Percentiles rank a stretch among this genome's conserved stretches.
These are phyloP conservation scores for Fusarium liriodendri DNA, from an alignment of 2,329 filamentous ascomycete species.

Conservation along the genomic window DNA sequence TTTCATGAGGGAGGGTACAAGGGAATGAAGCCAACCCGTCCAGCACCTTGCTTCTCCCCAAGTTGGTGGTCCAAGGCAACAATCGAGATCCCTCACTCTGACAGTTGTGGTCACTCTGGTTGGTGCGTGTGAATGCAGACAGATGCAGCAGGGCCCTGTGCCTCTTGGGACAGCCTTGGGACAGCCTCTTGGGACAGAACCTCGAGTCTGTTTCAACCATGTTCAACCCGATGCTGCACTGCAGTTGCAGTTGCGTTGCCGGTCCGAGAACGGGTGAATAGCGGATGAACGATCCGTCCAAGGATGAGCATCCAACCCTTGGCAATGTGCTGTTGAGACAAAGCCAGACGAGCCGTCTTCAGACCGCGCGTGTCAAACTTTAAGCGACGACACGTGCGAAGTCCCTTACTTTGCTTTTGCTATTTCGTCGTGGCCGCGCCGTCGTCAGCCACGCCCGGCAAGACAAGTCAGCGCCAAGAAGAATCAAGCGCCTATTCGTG, in stretches of 20 bases:
- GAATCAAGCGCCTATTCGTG: background rate
- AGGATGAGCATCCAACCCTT: conserved; percentile 15
- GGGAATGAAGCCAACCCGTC: conserved; percentile 32
- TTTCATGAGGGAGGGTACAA: conserved; percentile 33
- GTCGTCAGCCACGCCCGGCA: conserved; percentile 35
- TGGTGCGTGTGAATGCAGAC: conserved; percentile 21
- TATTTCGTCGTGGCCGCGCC: conserved; percentile 28
- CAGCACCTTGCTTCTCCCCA: conserved; percentile 33
- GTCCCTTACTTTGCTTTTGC: conserved; percentile 37
- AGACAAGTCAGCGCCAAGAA: conserved; percentile 30
- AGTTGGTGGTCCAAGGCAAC: conserved; percentile 24
- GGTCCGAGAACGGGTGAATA: conserved; percentile 13
- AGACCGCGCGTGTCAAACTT: conserved; percentile 40
- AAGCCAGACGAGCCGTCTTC: conserved; percentile 25
- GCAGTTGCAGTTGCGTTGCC: background rate
- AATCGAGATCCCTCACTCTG: conserved; percentile 30
- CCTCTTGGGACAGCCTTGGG: background rate
- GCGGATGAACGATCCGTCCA: conserved; percentile 11
- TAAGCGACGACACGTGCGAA: conserved; percentile 43
- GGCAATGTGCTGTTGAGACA: conserved; percentile 29
- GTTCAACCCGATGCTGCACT: background rate
- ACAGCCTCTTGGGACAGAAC: background rate
- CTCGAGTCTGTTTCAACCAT: conserved; percentile 21
- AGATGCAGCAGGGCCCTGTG: conserved; percentile 10
- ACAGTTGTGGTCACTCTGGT: conserved; percentile 25